phyloP scores from a whole-genome alignment of 164 flowering plant genomes.

The Taxillus chinensis region DNA sequence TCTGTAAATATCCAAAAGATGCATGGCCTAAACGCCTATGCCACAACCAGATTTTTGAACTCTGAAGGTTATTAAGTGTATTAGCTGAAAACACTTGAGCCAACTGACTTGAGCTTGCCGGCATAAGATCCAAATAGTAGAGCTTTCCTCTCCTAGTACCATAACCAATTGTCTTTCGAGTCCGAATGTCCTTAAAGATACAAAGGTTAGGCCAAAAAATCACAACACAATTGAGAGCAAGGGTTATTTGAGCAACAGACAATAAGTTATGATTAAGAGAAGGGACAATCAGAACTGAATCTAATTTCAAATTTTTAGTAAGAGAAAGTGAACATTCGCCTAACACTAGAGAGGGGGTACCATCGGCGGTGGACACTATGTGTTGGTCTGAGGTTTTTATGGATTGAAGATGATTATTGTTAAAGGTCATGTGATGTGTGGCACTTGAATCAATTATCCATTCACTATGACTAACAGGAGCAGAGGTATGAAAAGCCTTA shows the following conservation, averaged over 20 bases:
- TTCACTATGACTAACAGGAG: background rate
- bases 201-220: conserved; percentile 7
- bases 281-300: background rate
- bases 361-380: background rate
- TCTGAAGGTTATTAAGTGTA: background rate
- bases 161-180: conserved; percentile 5
- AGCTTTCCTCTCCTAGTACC: conserved; percentile 8
- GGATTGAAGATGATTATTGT: background rate
- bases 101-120: background rate
- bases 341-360: background rate
- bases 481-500: background rate
- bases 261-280: background rate
- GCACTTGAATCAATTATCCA: conserved; percentile 3
- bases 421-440: background rate
- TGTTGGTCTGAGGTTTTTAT: background rate
- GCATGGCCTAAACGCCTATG: too few relatives aligned
- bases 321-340: background rate
- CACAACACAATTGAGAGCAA: background rate
- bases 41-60: background rate
- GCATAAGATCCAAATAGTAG: conserved; percentile 5
- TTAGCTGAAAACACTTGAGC: background rate
- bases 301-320: background rate
- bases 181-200: background rate
- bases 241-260: background rate
- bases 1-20: too few relatives aligned